Evolutionary conservation across 345 rosid genomes (phyloP), one percentile per base, ranked within the genome.

Genomic region (Anacardium occidentale): DNA sequence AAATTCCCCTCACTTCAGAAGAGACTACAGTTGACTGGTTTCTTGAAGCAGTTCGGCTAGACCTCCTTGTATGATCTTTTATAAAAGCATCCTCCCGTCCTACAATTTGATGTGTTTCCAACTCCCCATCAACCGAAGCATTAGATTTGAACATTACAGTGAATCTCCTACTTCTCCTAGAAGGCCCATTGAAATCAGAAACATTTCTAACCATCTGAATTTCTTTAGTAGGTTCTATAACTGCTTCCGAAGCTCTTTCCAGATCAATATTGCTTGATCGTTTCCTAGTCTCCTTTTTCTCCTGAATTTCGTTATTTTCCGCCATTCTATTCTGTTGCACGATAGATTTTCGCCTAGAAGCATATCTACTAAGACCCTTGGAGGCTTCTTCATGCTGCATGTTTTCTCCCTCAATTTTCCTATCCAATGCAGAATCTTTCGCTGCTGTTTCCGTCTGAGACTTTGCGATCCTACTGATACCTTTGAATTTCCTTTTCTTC

Each of bases 161-260:
- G 51, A 59, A 71, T 40, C 80, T 63, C 54, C 82, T 80, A 56
- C 72, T 79, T 76, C 80, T 73, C 63, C 83, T 79, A 5, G 29
- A 65, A 25, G 55, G 59, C 10, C 67, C 45, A 57, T 48, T 58
- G 10, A 68, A 24, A 67, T 52, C 1, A 21, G 51, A n/a, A 51
- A 18, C 60, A 17, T 15, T 10, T 45, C 22, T 17, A 32, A 51
- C 81, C 72, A 32, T 75, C 55, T 70, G 76, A 66, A 10, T 5
- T 57, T 66, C 66, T 54, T 59, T 44, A 34, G 29, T 34, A 58
- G 70, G 32, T 42, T 77, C 76, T 26, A 32, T 54, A 73, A 57
- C 17, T 15, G 69, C 78, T 40, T 64, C 64, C 13, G 44, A 24
- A 40, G 26, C 53, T 32, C 51, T 72, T 50, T 74, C 74, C 48